Evolutionary conservation across 129 eudicot genomes (phyloP).

Genomic region (Rutidosis leptorrhynchoides): DNA sequence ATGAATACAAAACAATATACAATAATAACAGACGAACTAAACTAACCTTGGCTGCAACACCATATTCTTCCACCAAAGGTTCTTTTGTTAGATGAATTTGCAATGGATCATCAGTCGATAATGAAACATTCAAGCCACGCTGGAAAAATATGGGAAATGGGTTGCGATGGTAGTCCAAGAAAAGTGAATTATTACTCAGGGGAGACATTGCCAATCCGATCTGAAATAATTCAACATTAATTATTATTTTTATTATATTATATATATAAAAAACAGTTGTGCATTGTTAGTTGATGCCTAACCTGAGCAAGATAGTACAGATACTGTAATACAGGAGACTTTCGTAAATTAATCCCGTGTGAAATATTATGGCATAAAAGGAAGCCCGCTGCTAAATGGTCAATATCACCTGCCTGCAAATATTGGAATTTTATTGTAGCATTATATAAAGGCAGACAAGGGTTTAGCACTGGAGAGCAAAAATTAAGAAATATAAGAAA

Average conservation of each 20-base stretch:
- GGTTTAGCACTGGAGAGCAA: neutral
- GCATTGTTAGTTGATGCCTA: slow-evolving; percentile 1
- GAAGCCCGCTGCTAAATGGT: slow-evolving; percentile 96
- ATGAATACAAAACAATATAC: slow-evolving; percentile 5
- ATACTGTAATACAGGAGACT: slow-evolving; percentile 90
- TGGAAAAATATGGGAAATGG: slow-evolving; percentile 96
- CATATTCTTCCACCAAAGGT: slow-evolving; percentile 93
- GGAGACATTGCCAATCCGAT: slow-evolving; percentile 97
- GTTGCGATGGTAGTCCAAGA: slow-evolving; percentile 91
- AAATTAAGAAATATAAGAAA: slow-evolving; percentile 14
- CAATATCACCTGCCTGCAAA: slow-evolving; percentile 94
- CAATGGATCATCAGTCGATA: slow-evolving; percentile 88
- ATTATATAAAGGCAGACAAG: slow-evolving; percentile 8
- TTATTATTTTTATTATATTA: too few species aligned
- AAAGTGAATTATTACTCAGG: slow-evolving; percentile 90
- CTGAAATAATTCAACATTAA: slow-evolving; percentile 32
- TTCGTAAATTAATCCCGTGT: slow-evolving; percentile 91
- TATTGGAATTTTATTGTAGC: neutral
- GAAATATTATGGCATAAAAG: slow-evolving; percentile 93
- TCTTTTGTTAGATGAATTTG: slow-evolving; percentile 97
- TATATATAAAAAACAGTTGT: too few species aligned
- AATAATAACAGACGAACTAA: neutral
- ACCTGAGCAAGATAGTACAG: slow-evolving; percentile 99
- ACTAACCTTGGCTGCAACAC: slow-evolving; percentile 99
- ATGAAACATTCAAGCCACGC: slow-evolving; percentile 93